Base-by-base conservation (phyloP, 331 rosid species). In the Arachis monticola region DNA sequence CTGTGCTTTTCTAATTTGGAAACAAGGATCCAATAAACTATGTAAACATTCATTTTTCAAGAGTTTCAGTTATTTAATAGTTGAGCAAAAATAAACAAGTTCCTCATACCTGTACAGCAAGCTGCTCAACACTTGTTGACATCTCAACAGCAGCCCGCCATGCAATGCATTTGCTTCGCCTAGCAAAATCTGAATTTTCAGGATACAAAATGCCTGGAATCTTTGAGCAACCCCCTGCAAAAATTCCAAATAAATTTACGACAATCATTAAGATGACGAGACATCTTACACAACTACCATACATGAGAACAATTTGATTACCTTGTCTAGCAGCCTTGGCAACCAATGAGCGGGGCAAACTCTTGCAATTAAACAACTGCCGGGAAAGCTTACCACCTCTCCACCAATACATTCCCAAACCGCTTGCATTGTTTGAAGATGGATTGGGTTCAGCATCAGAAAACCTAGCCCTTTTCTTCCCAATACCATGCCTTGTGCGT, bases 321-420 rank as follows among this genome's bases (percentile, higher is more conserved):
- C 99, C 99, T 92, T 90, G 96, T 88, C 97, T 83, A 75, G 97
- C 97, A 77, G 96, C 99, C 87, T 88, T 95, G 47, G 93, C 74
- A 82, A 83, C 84, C 88, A 92, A 78, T 61, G 93, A 76, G 65
- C 48, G 84, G 72, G 99, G 99, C 83, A 95, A 73, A 77, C 60
- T 84, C 87, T 95, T 95, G 84, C 92, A 95, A 82, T 86, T 89
- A 84, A 87, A 95, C 77, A 95, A 80, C 70, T 86, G 84, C 63
- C 97, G 97, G 51, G 99, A 90, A 85, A 92, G 87, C 84, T 85
- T 84, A 70, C 97, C 99, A 67, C 99, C 99, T 88, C 99, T 90
- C 97, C 97, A 90, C 99, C 99, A 95, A 67, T 82, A 88, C 74
- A 84, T 82, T 64, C 88, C 91, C 87, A 94, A 83, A 66, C 97